Evolutionary conservation across 1,139 yeast species (phyloP), one percentile per base, ranked within the genome.

Genomic region (Lodderomyces orthopsilosis): DNA sequence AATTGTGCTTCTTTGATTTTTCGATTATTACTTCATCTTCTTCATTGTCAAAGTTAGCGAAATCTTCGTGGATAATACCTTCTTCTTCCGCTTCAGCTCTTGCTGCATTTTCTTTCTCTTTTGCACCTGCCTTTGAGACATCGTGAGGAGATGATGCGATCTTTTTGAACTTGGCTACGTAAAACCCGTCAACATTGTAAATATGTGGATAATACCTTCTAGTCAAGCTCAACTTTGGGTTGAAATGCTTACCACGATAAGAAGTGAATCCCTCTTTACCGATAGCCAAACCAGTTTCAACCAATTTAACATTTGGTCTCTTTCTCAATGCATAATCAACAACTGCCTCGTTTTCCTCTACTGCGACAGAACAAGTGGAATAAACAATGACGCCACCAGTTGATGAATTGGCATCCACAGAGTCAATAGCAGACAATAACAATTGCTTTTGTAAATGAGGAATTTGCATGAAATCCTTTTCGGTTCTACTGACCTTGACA

Each of bases 201-300:
- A 96, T 91, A 66, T 94, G 99, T 44, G 99, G 99, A 63, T 93
- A 94, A 66, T 93, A 94, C 65, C 99, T 82, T 70, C 96, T 83
- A 2, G 98, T 90, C 55, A 91, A 70, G 41, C 80, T 79, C 45
- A 93, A 65, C 53, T 81, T 80, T 42, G 88, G 79, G 61, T 86
- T 83, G 74, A 91, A 94, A 47, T 81, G 87, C 67, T 90, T 91
- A 44, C 98, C 99, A 63, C 98, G 79, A 74, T 77, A 94, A 38
- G 93, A 84, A 4, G 95, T 83, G 68, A 93, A 93, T 4, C 98
- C 99, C 57, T 89, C 95, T 60, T 89, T 89, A 66, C 99, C 99
- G 51, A 94, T 93, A 48, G 81, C 85, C 55, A 94, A 76, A n/a
- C 94, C 96, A 24, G 97, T 78, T 14, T 91, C 98, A 17, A 94